Base-by-base conservation (phyloP, 2,329 filamentous ascomycete species). In the Cladophialophora yegresii region DNA sequence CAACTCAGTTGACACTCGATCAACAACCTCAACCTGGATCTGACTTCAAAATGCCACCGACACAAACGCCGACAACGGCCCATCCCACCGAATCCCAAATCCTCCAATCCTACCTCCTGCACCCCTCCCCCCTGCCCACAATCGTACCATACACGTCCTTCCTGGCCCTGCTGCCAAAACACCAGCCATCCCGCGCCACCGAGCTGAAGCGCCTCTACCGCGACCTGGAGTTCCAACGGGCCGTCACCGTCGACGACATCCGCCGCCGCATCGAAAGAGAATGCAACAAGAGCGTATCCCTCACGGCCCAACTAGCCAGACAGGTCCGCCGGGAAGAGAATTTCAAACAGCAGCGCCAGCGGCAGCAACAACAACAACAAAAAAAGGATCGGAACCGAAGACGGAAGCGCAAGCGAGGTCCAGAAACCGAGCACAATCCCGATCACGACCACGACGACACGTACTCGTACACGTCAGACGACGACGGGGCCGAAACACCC, bases 131-230 rank as follows among this genome's bases (percentile, higher is more conserved):
- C 30, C 82, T 96, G 43, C 88, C 89, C 49, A 84, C 88, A 68
- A 85, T 92, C 73, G 81, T 92, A 70, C 88, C 91, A 7, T 83
- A 92, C 54, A 82, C 87, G 63, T 85, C 91, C 69, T 96, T 96
- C 80, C 87, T 85, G 50, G 83, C 87, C 30, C 83, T 93, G 49
- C 95, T 96, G 73, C 63, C 62, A 1, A 54, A 30, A 30, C 7
- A 23, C 3, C n/a, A 45, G 20, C 5, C 47, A n/a, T 54, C 51
- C 4, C 51, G 83, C 26, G 88, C 87, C 54, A 85, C 89, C 0
- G 86, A 89, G 62, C 83, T 93, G 54, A 85, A 86, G 62, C 80
- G 83, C 0, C 81, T 96, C 4, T 96, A 96, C 74, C 86, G 89
- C 54, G 90, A 95, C 74, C 82, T 96, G 2, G 90, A 95, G 72